Base-by-base conservation (phyloP, 2,329 filamentous ascomycete species). In the Fusarium solani-melongenae region DNA sequence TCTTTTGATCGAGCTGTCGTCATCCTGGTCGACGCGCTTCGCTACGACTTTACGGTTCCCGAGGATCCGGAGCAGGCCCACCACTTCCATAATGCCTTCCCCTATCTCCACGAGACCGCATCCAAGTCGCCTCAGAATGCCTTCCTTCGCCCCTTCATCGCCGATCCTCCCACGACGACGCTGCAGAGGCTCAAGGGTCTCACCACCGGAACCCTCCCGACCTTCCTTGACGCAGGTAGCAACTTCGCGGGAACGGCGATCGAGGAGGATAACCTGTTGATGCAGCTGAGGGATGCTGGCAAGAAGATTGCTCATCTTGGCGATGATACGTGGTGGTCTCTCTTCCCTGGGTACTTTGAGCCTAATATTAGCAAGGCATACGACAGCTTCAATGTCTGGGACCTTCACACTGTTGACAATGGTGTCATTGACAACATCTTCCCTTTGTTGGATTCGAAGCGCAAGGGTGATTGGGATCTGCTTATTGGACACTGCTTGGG, bases 341-440 rank as follows among this genome's bases (percentile, higher is more conserved):
- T 99, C 17, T 99, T 98, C 80, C 96, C 96, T 0, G 94, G 89
- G n/a, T 95, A 97, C 82, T 99, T 99, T 78, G 92, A 98, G 81
- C 85, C 91, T 10, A 93, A 96, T 65, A 90, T 98, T 65, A 98
- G 95, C 76, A 90, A 88, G 76, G 91, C 96, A 0, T 99, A 98
- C 82, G 96, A 98, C 81, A 98, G 96, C 70, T 97, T 99, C 85
- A 98, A 98, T 79, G 96, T 98, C 8, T 98, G 95, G 94, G 96
- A 99, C 81, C 83, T 99, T 77, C 95, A 98, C 81, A 98, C 96
- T 0, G 94, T 99, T 4, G 96, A 99, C 80, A 96, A 98, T 79
- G 96, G 96, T 1, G 96, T 99, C 27, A 93, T 92, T 14, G 93
- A 97, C 76, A 93, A 98, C 82, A 91, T 99, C 8, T 93, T 96